Percentiles rank a stretch among this genome's conserved stretches.
phyloP scores from a whole-genome alignment of 345 rosid genomes.

The Zanthoxylum bungeanum region DNA sequence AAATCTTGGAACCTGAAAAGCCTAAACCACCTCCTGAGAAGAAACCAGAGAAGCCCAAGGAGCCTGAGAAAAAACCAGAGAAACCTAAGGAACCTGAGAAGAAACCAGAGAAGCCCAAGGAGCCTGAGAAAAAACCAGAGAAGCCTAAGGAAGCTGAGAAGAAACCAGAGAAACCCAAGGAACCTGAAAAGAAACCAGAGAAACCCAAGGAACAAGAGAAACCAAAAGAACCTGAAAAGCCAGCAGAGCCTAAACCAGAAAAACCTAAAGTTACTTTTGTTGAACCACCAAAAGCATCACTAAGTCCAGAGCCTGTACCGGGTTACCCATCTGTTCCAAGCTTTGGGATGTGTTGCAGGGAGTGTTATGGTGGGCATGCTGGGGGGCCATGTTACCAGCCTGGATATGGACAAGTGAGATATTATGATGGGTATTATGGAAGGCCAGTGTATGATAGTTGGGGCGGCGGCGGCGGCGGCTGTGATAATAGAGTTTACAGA shows the following conservation, averaged over 20 bases:
- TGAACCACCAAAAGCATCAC: not conserved
- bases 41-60: not conserved
- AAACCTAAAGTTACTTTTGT: constrained; percentile 2
- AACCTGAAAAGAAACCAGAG: constrained; percentile 25
- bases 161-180: too few species aligned
- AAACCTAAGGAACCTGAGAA: constrained; percentile 9
- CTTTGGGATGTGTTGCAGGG: not conserved
- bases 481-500: constrained; percentile 17
- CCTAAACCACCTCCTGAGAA: not conserved
- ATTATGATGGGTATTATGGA: constrained; percentile 30
- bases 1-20: constrained; percentile 33
- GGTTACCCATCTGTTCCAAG: constrained; percentile 6
- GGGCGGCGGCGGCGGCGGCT: constrained; percentile 48
- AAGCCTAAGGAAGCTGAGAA: constrained; percentile 13
- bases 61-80: not conserved
- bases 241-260: not conserved
- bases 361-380: not conserved
- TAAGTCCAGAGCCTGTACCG: constrained; percentile 3
- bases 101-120: constrained; percentile 13
- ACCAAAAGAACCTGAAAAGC: constrained; percentile 18
- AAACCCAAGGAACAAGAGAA: constrained; percentile 28
- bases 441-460: constrained; percentile 59
- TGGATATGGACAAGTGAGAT: constrained; percentile 18
- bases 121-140: constrained; percentile 24
- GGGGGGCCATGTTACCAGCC: constrained; percentile 15